Percentiles rank a stretch among this genome's conserved stretches.
Evolutionary conservation across 2,329 filamentous ascomycete genomes (phyloP).

Genomic region (Arthrinium phaeospermum): DNA sequence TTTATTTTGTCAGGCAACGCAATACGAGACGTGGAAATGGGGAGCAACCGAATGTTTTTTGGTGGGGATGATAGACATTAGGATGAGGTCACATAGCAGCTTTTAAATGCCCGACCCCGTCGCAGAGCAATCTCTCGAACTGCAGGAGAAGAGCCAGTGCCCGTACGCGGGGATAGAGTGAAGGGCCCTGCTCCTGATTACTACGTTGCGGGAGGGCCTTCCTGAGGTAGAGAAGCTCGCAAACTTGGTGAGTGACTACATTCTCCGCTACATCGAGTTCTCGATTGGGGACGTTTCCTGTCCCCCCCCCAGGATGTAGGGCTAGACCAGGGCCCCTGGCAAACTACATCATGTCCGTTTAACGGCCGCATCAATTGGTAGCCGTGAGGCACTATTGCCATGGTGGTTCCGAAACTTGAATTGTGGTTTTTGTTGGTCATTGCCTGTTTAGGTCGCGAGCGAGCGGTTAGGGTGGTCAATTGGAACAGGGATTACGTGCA

Average conservation of each 20-base stretch:
- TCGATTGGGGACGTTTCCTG: background rate
- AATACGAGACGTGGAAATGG: background rate
- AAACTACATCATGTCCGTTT: background rate
- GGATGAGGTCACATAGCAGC: slow-evolving; percentile 13
- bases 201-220: background rate
- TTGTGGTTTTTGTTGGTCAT: slow-evolving; percentile 6
- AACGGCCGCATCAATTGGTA: background rate
- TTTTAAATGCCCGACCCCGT: background rate
- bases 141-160: background rate
- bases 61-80: background rate
- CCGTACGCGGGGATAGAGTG: background rate
- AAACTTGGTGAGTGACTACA: background rate
- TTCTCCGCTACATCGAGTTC: background rate
- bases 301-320: background rate
- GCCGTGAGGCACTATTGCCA: background rate
- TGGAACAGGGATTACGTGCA: background rate
- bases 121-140: background rate
- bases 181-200: background rate
- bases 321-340: background rate
- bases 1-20: slow-evolving; percentile 1
- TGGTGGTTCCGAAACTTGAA: slow-evolving; percentile 13
- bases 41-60: background rate
- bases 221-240: background rate
- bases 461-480: background rate
- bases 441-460: background rate